Percentiles rank a stretch among this genome's conserved stretches.
Evolutionary conservation across 2,329 filamentous ascomycete genomes (phyloP).

Genomic region (Ilyonectria mors-panacis): DNA sequence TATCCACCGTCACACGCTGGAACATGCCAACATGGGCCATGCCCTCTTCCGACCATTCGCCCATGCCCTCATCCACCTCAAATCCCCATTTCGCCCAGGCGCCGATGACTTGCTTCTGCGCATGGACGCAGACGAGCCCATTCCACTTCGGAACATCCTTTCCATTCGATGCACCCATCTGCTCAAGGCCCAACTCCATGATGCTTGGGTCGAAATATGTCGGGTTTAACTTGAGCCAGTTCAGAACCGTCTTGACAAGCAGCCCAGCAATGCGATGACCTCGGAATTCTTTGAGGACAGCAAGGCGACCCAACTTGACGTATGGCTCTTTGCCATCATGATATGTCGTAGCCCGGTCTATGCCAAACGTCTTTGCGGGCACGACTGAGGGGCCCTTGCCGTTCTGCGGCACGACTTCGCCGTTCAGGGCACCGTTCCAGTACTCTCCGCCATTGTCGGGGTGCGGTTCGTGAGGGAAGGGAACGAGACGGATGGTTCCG

Average conservation of each 20-base stretch:
- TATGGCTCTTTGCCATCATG: conserved; percentile 80
- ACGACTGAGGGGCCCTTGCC: conserved; percentile 15
- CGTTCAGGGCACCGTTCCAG: conserved; percentile 59
- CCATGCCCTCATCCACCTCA: conserved; percentile 78
- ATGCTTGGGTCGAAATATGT: conserved; percentile 67
- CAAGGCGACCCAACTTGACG: conserved; percentile 85
- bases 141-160: conserved; percentile 73
- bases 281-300: conserved; percentile 77
- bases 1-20: conserved; percentile 58
- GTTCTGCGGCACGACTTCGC: conserved; percentile 30
- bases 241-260: conserved; percentile 76
- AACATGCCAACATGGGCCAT: conserved; percentile 92
- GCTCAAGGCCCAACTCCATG: conserved; percentile 60
- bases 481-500: conserved; percentile 84
- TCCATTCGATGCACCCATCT: conserved; percentile 56
- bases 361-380: conserved; percentile 39
- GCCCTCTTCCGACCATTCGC: conserved; percentile 86
- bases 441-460: conserved; percentile 67
- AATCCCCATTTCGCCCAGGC: conserved; percentile 84
- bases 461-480: conserved; percentile 81
- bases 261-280: conserved; percentile 74
- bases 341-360: conserved; percentile 64
- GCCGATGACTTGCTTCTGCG: conserved; percentile 75
- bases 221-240: conserved; percentile 77
- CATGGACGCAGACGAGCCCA: conserved; percentile 84